Base-by-base conservation (phyloP, 2,329 filamentous ascomycete species). In the Rhexocercosporidium sp. region DNA sequence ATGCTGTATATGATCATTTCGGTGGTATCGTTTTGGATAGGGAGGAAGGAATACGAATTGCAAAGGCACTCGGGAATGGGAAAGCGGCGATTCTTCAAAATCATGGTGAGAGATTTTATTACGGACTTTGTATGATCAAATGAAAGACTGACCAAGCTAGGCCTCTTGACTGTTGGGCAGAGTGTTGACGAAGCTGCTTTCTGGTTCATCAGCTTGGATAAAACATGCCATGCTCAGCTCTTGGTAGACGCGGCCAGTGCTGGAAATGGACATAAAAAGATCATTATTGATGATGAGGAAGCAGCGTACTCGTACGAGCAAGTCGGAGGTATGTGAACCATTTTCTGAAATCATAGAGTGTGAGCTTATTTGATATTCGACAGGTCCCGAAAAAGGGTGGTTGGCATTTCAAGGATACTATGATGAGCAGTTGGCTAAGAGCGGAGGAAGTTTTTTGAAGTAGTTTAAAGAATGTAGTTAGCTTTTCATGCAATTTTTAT, bases 221-320 rank as follows among this genome's bases (percentile, higher is more conserved):
- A 77, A 68, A 82, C 79, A 67, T 84, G 82, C 69, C 80, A 81
- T 65, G 79, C 78, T 3, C 83, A 85, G 74, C 72, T 86, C 25
- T 69, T 87, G 41, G 86, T 84, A 2, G 86, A 88, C 73, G 86
- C 85, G 1, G 86, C 86, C 0, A 88, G 88, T 0, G 81, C 86
- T 0, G 90, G 90, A 1, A 84, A 85, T 5, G 79, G 84, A 73
- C 90, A 89, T 1, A 80, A 90, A 56, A 88, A 89, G 77, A 69
- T 69, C 8, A 64, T 71, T 22, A 89, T 93, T 72, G 81, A 83
- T 4, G 86, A 91, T 1, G 88, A 88, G 56, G 90, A 93, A 75
- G 90, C 91, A 0, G 80, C 77, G 18, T 91, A 85, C 71, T 93
- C 90, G 0, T 88, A 87, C 74, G 87, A 89, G 77, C 84, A 86